Evolutionary conservation across 208 protist genomes (phyloP).

Genomic region (Trypanosoma caninum): DNA sequence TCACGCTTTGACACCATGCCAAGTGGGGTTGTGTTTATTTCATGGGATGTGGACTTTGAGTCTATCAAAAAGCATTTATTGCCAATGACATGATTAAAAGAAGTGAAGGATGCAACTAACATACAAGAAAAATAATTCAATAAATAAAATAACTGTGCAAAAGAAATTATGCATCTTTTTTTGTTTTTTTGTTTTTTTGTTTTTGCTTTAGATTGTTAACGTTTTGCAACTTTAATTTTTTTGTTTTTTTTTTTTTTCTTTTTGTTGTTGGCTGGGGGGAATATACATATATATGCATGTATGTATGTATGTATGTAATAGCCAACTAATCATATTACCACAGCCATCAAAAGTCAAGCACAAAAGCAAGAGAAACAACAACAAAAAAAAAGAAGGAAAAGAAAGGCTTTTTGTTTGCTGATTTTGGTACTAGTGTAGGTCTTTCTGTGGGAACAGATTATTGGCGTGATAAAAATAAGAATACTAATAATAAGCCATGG

Average conservation of each 20-base stretch:
- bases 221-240: no score
- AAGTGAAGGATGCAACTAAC: neutral
- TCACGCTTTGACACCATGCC: conserved; percentile 68
- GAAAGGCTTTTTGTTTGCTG: no score
- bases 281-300: neutral
- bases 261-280: no score
- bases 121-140: no score
- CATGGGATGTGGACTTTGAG: conserved; percentile 79
- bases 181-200: conserved; percentile 7
- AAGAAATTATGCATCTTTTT: neutral
- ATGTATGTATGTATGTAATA: no score
- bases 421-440: no score
- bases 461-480: neutral
- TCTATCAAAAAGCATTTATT: conserved; percentile 67
- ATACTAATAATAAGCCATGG: neutral
- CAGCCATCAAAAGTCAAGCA: conserved; percentile 2
- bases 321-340: no score
- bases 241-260: no score
- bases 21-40: conserved; percentile 79
- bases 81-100: conserved; percentile 22
- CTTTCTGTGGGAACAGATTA: no score
- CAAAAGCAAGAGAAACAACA: neutral
- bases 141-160: neutral
- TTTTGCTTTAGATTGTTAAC: neutral
- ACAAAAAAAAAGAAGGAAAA: conserved; percentile 2